Evolutionary conservation across 345 rosid species (phyloP), one percentile per base, ranked within the genome.

Genomic region (Eucalyptus polybractea): DNA sequence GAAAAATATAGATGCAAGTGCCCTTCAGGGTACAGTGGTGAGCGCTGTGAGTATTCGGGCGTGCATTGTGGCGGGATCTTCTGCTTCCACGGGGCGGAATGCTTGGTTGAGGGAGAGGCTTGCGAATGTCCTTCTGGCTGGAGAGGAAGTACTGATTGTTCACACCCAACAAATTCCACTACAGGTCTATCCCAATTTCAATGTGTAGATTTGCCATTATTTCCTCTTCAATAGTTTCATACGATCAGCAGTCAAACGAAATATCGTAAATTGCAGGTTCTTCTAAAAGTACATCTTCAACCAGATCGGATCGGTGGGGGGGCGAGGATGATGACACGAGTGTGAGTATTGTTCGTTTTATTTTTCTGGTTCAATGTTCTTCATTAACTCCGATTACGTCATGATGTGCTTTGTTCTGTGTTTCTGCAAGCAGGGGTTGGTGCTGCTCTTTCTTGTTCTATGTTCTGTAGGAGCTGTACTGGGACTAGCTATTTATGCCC

Each of bases 141-240:
- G 92, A 89, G 81, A 86, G 92, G 92, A 90, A 91, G 91, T 76
- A 67, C 44, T 22, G 91, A 92, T 88, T 92, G 93, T 49, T 91
- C 90, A 50, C 83, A 89, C 42, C 90, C 91, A 42, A 90, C 91
- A 85, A 72, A 80, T n/a, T 24, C 89, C 13, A 81, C 22, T 44
- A 33, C 88, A 89, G 93, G 93, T 89, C 72, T 49, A 40, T 83
- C 27, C 47, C 29, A 13, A 50, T 72, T 8, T 44, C 88, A 29
- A 10, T 50, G 15, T 7, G 58, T 13, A 86, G 17, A 50, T 86
- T 86, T 86, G 44, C 62, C 62, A 51, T 47, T 49, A 86, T 86
- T 27, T 86, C 87, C 56, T 49, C 37, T 15, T 49, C 13, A 13
- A 27, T 86, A 31, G 13, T 45, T 86, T 49, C 40, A 47, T 49